These are phyloP conservation scores for Heimioporus retisporus DNA, from an alignment of 1,284 basidiomycete species.

Conservation along the genomic window DNA sequence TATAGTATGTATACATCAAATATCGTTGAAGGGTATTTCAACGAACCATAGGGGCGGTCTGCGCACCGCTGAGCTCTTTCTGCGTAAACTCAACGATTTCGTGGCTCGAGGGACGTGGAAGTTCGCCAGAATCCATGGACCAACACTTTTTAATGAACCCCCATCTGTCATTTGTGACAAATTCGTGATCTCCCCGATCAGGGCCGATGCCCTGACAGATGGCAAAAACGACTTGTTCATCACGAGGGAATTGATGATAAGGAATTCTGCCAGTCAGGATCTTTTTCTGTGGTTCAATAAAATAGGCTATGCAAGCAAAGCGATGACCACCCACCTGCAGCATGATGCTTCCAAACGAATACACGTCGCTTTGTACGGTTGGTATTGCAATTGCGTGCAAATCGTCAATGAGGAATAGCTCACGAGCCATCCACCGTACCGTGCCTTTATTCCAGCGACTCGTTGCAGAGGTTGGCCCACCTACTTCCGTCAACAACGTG, in stretches of 20 bases:
- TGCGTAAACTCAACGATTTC: not conserved
- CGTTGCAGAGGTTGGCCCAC: not conserved
- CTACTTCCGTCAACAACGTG: not conserved
- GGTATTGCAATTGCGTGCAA: not conserved
- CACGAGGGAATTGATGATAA: not conserved
- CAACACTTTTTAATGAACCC: conserved; percentile 4
- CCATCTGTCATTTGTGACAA: not conserved
- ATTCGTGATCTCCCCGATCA: not conserved
- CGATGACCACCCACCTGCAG: not conserved
- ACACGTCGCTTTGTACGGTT: conserved; percentile 1
- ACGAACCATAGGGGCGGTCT: no score
- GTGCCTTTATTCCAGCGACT: conserved; percentile 1
- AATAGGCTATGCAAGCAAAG: not conserved
- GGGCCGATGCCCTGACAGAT: not conserved
- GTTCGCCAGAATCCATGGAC: not conserved
- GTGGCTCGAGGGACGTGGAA: not conserved
- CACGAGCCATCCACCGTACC: conserved; percentile 5
- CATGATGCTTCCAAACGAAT: conserved; percentile 4
- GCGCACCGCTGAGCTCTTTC: not conserved
- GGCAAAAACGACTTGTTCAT: not conserved
- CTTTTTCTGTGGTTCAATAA: not conserved
- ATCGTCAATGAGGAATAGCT: not conserved
- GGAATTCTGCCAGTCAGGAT: not conserved
- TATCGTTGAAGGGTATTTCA: no score
- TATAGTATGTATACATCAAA: no score